These are phyloP conservation scores for Kwoniella pini DNA, from an alignment of 768 basidiomycete genomes.

Conservation along the genomic window DNA sequence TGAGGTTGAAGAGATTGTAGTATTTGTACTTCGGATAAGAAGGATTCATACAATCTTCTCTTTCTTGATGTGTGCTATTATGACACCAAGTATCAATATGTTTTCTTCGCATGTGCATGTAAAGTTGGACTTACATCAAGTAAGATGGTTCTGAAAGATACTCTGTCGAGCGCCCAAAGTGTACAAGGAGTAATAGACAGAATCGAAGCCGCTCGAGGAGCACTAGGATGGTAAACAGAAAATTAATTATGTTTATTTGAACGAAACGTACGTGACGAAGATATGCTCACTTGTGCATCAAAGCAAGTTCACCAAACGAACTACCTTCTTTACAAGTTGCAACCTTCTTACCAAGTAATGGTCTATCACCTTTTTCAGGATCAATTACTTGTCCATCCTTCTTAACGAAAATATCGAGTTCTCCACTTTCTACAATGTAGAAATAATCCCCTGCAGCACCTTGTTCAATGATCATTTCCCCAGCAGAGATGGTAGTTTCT, in stretches of 20 bases:
- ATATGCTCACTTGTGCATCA: conserved; percentile 81
- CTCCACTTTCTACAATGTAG: conserved; percentile 91
- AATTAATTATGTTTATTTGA: neutral
- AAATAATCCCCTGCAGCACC: conserved; percentile 97
- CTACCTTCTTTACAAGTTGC: conserved; percentile 78
- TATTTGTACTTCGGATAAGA: conserved; percentile 85
- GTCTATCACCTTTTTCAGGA: conserved; percentile 39
- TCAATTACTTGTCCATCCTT: conserved; percentile 42
- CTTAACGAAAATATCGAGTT: conserved; percentile 72
- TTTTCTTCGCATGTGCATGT: neutral
- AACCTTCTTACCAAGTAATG: conserved; percentile 63
- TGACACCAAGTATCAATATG: conserved; percentile 1
- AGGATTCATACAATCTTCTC: conserved; percentile 93
- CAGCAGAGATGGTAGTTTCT: conserved; percentile 69
- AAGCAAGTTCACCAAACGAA: conserved; percentile 91
- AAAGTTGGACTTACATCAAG: conserved; percentile 61
- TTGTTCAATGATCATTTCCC: conserved; percentile 92
- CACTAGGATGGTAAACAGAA: conserved; percentile 53
- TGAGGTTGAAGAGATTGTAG: conserved; percentile 80
- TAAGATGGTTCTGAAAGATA: conserved; percentile 97
- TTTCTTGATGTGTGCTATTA: conserved; percentile 72
- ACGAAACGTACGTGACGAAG: too few species aligned
- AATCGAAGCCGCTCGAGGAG: conserved; percentile 92
- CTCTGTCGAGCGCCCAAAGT: conserved; percentile 93
- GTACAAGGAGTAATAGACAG: conserved; percentile 73